Percentiles rank a stretch among this genome's conserved stretches.
Conservation (phyloP, 352 stramenopile genomes). For the Globisporangium carolinianum region DNA sequence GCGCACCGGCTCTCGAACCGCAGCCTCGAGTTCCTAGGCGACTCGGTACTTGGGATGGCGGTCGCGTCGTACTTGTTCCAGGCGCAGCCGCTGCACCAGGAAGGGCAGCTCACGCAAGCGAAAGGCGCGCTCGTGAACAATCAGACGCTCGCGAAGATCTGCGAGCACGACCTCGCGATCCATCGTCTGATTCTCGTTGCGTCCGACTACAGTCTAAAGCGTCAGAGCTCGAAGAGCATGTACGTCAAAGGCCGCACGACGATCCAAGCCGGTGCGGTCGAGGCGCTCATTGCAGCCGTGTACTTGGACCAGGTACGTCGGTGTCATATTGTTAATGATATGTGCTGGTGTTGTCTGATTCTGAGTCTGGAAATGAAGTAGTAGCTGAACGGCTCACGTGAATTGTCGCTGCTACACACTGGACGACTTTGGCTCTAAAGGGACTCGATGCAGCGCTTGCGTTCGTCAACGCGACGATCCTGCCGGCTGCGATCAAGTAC, state of each 20-base stretch:
- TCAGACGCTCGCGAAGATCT: slow-evolving; percentile 56
- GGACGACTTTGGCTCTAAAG: slow-evolving; percentile 2
- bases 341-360: not conserved
- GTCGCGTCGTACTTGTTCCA: slow-evolving; percentile 71
- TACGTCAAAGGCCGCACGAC: slow-evolving; percentile 55
- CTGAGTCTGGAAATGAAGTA: no score
- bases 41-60: slow-evolving; percentile 64
- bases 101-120: slow-evolving; percentile 67
- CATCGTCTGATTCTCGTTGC: slow-evolving; percentile 58
- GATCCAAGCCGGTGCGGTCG: slow-evolving; percentile 66
- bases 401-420: no score
- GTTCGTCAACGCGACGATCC: slow-evolving; percentile 58
- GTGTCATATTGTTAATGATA: not conserved
- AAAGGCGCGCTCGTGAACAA: slow-evolving; percentile 78
- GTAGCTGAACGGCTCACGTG: not conserved
- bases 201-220: slow-evolving; percentile 24
- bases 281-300: slow-evolving; percentile 70
- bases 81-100: slow-evolving; percentile 51
- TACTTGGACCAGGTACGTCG: slow-evolving; percentile 59
- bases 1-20: slow-evolving; percentile 70
- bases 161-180: slow-evolving; percentile 46
- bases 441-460: slow-evolving; percentile 53
- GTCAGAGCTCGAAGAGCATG: slow-evolving; percentile 17
- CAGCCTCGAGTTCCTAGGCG: slow-evolving; percentile 76
- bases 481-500: slow-evolving; percentile 47